Evolutionary conservation across 495 filamentous ascomycete species (phyloP), one percentile per base, ranked within the genome.

Genomic region (Parachaetomium inaequale): DNA sequence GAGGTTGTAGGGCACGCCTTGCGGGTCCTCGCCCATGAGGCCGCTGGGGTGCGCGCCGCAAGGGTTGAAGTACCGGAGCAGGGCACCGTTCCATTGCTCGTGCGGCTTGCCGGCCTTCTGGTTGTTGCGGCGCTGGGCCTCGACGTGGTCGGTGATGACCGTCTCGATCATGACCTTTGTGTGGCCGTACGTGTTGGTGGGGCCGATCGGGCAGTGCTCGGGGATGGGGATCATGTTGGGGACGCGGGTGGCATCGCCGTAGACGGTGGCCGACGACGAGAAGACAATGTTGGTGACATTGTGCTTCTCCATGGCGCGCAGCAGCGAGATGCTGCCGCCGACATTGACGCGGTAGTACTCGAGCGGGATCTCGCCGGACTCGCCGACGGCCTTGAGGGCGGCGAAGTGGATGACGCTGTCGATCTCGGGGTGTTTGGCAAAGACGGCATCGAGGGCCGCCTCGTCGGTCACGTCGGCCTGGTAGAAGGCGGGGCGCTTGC

Each of bases 311-410:
- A 98, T 98, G 64, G 87, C 87, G 54, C 87, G 84, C 53, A 98
- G 85, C 29, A 98, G 88, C 72, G 85, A 85, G 74, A 98, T 88
- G 64, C 90, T 90, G 73, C 94, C 95, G 73, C 90, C 89, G 63
- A 98, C 95, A 74, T 98, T 98, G 77, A 95, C 90, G 62, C 87
- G 82, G 82, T 96, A 98, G 84, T 98, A 98, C 79, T 98, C 94
- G 68, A 96, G 84, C 42, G 94, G 94, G 65, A 91, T 96, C 76
- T 96, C 93, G 68, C 85, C 85, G 19, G 93, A 97, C 79, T 98
- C 95, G 66, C 95, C 94, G 62, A 98, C 94, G 40, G 95, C 92
- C 89, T 98, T 98, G 65, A 98, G 83, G 19, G 94, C 94, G 51
- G 94, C 95, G 74, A 98, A 98, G 79, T 98, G 94, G 63, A 98